Evolutionary conservation across 139 green algal species (phyloP), one percentile per base, ranked within the genome.

Genomic region (Chlorella sp.): DNA sequence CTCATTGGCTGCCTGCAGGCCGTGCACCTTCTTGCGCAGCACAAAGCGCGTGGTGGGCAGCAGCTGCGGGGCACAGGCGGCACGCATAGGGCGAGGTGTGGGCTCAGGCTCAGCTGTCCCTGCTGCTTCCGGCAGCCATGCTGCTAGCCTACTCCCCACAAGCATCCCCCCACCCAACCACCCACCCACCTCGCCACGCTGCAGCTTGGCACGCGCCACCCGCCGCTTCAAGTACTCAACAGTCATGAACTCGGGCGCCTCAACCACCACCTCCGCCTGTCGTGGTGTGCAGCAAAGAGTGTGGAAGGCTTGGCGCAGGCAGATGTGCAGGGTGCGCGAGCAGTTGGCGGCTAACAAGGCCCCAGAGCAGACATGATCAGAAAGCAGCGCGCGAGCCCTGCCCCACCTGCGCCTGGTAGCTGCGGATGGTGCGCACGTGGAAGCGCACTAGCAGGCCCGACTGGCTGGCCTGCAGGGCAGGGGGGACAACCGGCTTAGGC

Each of bases 181-280:
- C 51, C 51, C 9, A 60, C 51, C 20, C 69, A 80, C 82, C 82
- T 86, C 82, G 3, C 82, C 82, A 0, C 70, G 84, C 65, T 76
- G 68, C 43, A 90, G 82, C 68, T 83, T 87, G 76, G 82, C 86
- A 2, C 72, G 77, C 7, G 83, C 60, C 36, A 87, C 83, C 58
- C 86, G 62, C 17, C 87, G 82, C 76, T 88, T 90, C 32, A 90
- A 51, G 75, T 85, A 90, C 32, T 87, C 82, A 1, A 90, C 76
- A 28, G 81, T 84, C 54, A 73, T 60, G 38, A 83, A 88, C 30
- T 70, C 64, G 64, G 64, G 64, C 14, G 64, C 64, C 24, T 70
- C 64, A 7, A 70, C 28, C 34, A 40, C 64, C 64, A 70, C 14
- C 64, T 40, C 64, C 34, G 64, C 64, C 64, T 70, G 64, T 2